Conservation (phyloP, 1,284 basidiomycete genomes). For the Entoloma clypeatum region DNA sequence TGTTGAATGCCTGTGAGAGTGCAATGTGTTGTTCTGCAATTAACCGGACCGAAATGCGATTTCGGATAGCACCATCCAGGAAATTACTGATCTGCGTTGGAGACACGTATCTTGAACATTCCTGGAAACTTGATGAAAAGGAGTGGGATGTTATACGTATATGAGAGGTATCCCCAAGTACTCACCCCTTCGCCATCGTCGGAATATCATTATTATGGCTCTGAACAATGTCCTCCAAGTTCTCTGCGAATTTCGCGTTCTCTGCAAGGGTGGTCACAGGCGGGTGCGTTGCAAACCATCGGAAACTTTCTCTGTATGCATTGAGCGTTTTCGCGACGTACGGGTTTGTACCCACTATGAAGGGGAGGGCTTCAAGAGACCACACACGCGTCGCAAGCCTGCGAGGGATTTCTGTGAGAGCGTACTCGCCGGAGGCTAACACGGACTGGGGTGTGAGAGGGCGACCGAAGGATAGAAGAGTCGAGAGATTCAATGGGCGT, state of each 20-base stretch:
- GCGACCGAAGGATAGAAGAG: slow-evolving; percentile 67
- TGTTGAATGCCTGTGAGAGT: slow-evolving; percentile 60
- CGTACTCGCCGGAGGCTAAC: slow-evolving; percentile 64
- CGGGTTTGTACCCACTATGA: slow-evolving; percentile 89
- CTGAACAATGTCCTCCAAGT: slow-evolving; percentile 69
- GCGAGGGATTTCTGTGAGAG: slow-evolving; percentile 69
- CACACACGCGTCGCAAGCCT: slow-evolving; percentile 68
- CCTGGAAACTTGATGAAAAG: slow-evolving; percentile 64
- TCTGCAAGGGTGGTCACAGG: slow-evolving; percentile 64
- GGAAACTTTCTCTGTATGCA: slow-evolving; percentile 73
- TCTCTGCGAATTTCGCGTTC: slow-evolving; percentile 65
- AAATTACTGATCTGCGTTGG: slow-evolving; percentile 74
- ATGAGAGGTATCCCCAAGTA: not conserved
- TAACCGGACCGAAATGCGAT: slow-evolving; percentile 82
- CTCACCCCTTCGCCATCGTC: slow-evolving; percentile 83
- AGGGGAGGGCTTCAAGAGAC: slow-evolving; percentile 69
- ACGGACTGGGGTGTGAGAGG: slow-evolving; percentile 68
- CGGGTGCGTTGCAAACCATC: slow-evolving; percentile 68
- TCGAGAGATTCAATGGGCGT: slow-evolving; percentile 62
- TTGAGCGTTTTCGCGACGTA: slow-evolving; percentile 75
- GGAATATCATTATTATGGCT: slow-evolving; percentile 86
- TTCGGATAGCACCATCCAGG: slow-evolving; percentile 81
- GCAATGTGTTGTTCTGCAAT: slow-evolving; percentile 93
- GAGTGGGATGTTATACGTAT: slow-evolving; percentile 6
- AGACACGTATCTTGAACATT: slow-evolving; percentile 81